phyloP scores from a whole-genome alignment of 441 rosid genomes.

The Populus hybrid region DNA sequence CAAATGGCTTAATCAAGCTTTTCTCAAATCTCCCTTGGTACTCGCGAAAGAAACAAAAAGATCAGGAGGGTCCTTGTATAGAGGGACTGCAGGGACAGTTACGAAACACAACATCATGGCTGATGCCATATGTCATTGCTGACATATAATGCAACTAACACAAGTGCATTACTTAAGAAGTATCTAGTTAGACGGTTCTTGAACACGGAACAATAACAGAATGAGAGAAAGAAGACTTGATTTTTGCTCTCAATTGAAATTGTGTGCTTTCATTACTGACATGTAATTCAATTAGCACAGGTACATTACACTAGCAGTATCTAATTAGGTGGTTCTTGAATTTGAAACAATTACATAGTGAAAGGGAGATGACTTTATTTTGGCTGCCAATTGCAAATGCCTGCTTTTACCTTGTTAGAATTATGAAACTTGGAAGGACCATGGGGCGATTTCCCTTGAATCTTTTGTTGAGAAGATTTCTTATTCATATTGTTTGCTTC shows the following conservation, averaged over 20 bases:
- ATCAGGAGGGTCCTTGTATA: neutral
- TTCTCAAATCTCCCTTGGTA: neutral
- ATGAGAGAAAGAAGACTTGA: neutral
- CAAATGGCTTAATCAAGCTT: neutral
- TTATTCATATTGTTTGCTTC: slow-evolving; percentile 19
- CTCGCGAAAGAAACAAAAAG: neutral
- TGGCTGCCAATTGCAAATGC: neutral
- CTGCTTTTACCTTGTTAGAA: neutral
- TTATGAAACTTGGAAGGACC: neutral
- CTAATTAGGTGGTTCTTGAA: neutral
- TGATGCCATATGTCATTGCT: neutral
- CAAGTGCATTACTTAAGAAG: neutral
- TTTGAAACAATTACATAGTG: neutral
- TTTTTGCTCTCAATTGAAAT: neutral
- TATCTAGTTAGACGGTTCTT: neutral
- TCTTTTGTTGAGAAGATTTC: slow-evolving; percentile 9
- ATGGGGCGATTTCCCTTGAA: neutral
- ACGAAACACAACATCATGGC: neutral
- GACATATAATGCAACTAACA: neutral
- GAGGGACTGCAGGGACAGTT: neutral
- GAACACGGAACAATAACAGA: neutral
- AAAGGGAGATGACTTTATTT: neutral
- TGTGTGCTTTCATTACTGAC: neutral
- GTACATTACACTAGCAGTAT: neutral
- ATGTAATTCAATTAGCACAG: neutral